Evolutionary conservation across 305 asterid species (phyloP).

Genomic region (Petunia hybrid): DNA sequence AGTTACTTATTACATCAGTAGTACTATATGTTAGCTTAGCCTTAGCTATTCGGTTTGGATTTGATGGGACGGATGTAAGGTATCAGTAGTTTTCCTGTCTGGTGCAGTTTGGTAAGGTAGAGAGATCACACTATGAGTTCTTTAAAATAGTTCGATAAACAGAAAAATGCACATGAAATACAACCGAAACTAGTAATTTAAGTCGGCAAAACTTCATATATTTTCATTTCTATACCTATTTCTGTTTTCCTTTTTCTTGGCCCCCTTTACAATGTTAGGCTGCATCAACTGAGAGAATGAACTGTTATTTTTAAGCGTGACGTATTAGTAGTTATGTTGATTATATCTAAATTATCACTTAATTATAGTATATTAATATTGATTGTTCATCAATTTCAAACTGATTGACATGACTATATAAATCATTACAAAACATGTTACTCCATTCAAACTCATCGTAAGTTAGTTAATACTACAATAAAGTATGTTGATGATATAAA

Average conservation of each 20-base stretch:
- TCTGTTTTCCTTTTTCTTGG: background rate
- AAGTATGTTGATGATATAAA: too few relatives aligned
- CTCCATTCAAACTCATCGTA: too few relatives aligned
- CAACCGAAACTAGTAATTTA: background rate
- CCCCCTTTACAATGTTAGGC: background rate
- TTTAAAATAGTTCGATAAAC: background rate
- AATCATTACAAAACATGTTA: too few relatives aligned
- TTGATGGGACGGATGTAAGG: background rate
- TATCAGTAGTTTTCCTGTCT: background rate
- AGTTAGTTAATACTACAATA: too few relatives aligned
- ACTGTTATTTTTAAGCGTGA: too few relatives aligned
- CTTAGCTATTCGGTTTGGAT: background rate
- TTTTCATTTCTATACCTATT: background rate
- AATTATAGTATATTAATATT: background rate
- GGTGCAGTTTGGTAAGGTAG: slow-evolving; percentile 4
- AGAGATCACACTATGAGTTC: background rate
- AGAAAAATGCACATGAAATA: slow-evolving; percentile 1
- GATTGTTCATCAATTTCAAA: background rate
- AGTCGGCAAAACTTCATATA: background rate
- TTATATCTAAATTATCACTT: background rate
- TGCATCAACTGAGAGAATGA: too few relatives aligned
- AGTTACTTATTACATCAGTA: slow-evolving; percentile 12
- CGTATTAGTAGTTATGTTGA: too few relatives aligned
- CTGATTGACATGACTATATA: too few relatives aligned
- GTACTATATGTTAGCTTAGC: too few relatives aligned